Evolutionary conservation across 2,329 filamentous ascomycete genomes (phyloP).

Genomic region (Talaromyces piceae): DNA sequence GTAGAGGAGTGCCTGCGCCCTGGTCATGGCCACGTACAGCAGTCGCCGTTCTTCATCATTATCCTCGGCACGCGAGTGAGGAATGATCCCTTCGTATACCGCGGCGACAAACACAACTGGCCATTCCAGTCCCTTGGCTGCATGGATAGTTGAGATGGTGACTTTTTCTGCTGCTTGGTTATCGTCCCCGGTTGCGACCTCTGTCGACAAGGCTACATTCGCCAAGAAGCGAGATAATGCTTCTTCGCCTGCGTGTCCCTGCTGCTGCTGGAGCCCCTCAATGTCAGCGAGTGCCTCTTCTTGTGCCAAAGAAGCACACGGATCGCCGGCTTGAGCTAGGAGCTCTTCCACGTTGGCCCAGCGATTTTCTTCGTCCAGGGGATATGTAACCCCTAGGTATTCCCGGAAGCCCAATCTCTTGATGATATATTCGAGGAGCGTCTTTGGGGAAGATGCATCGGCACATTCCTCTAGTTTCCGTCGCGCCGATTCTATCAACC

Average conservation of each 20-base stretch:
- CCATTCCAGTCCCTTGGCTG: constrained; percentile 94
- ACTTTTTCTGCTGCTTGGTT: constrained; percentile 52
- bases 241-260: constrained; percentile 47
- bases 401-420: constrained; percentile 64
- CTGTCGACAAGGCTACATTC: constrained; percentile 79
- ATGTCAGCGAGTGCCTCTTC: constrained; percentile 56
- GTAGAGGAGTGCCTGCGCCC: constrained; percentile 79
- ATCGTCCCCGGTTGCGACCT: constrained; percentile 53
- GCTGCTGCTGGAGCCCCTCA: constrained; percentile 60
- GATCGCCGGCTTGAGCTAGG: constrained; percentile 66
- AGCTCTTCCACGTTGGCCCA: constrained; percentile 90
- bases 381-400: constrained; percentile 64
- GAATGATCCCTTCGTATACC: constrained; percentile 83
- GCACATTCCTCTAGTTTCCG: constrained; percentile 46
- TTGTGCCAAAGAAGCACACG: constrained; percentile 50
- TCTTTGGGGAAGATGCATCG: constrained; percentile 32
- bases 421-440: constrained; percentile 51
- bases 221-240: constrained; percentile 74
- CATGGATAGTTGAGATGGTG: constrained; percentile 93
- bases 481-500: constrained; percentile 51
- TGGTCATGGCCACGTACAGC: constrained; percentile 94
- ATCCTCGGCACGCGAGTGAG: constrained; percentile 79
- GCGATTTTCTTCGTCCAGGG: constrained; percentile 66
- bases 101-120: constrained; percentile 89
- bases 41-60: constrained; percentile 78